These are phyloP conservation scores for Trichoderma polysporum DNA, from an alignment of 2,329 filamentous ascomycete genomes.

Conservation along the genomic window DNA sequence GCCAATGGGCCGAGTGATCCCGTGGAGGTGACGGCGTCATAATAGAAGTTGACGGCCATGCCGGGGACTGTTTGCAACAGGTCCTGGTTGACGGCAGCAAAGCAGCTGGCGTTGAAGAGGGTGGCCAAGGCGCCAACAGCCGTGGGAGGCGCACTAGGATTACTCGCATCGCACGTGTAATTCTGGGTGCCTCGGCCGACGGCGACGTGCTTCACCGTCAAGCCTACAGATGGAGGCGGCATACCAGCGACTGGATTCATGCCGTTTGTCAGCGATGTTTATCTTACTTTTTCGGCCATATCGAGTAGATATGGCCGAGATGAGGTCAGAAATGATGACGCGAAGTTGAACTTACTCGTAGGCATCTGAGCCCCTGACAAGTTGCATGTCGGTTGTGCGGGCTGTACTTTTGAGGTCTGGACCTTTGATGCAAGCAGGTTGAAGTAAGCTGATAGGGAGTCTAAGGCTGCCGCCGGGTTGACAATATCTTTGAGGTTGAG, in stretches of 20 bases:
- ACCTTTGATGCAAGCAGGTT: conserved; percentile 58
- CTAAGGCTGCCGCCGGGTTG: conserved; percentile 41
- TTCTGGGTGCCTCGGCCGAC: conserved; percentile 89
- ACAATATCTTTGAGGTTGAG: conserved; percentile 39
- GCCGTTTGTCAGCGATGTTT: neutral
- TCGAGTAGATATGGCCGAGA: neutral
- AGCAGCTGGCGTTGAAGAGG: conserved; percentile 85
- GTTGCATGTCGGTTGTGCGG: conserved; percentile 51
- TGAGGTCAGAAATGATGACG: neutral
- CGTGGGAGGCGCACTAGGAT: conserved; percentile 60
- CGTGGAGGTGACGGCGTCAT: conserved; percentile 42
- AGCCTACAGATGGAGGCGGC: conserved; percentile 58
- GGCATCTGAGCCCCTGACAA: conserved; percentile 54
- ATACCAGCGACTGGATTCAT: conserved; percentile 47
- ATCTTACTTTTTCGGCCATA: neutral
- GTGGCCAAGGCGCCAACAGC: conserved; percentile 73
- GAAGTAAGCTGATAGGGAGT: conserved; percentile 60
- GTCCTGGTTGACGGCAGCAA: conserved; percentile 67
- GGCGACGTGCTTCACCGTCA: conserved; percentile 72
- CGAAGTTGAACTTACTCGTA: conserved; percentile 39
- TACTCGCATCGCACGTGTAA: conserved; percentile 74
- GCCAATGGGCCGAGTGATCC: conserved; percentile 55
- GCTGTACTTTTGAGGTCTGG: conserved; percentile 45
- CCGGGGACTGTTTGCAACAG: conserved; percentile 64
- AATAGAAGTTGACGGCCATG: conserved; percentile 63